Evolutionary conservation across 768 basidiomycete species (phyloP).

Genomic region (Collybiopsis confluens): DNA sequence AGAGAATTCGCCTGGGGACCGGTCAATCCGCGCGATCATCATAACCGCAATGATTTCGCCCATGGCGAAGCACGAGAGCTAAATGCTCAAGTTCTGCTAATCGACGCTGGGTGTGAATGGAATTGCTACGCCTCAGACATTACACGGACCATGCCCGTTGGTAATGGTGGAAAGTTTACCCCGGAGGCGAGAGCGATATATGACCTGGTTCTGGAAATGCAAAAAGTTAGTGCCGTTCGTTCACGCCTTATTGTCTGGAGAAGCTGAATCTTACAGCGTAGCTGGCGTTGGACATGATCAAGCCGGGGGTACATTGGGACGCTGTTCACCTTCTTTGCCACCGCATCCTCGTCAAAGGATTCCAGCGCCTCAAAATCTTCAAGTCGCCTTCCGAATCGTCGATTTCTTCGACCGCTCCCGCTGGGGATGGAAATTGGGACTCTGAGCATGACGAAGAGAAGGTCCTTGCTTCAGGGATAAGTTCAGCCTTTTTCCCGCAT

Average conservation of each 20-base stretch:
- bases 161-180: conserved; percentile 89
- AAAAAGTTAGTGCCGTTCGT: conserved; percentile 49
- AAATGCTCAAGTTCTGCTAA: conserved; percentile 72
- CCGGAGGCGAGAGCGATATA: conserved; percentile 80
- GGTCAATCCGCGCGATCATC: conserved; percentile 47
- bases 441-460: conserved; percentile 56
- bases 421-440: conserved; percentile 37
- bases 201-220: conserved; percentile 86
- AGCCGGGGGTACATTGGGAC: conserved; percentile 89
- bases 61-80: conserved; percentile 37
- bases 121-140: conserved; percentile 46
- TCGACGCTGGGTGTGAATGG: conserved; percentile 96
- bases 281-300: conserved; percentile 66
- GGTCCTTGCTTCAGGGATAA: conserved; percentile 73
- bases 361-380: conserved; percentile 85
- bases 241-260: conserved; percentile 1
- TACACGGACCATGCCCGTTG: conserved; percentile 86
- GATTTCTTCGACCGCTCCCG: conserved; percentile 2
- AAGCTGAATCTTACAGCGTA: conserved; percentile 20
- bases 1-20: conserved; percentile 85
- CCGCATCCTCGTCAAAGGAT: conserved; percentile 72
- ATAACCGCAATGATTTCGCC: conserved; percentile 46
- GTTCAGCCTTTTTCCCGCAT: conserved; percentile 91
- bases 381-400: conserved; percentile 40
- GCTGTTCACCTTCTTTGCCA: conserved; percentile 82